These are phyloP conservation scores for Phlyctochytrium planicorne DNA, from an alignment of 192 early-diverging fungal genomes.

Conservation along the genomic window DNA sequence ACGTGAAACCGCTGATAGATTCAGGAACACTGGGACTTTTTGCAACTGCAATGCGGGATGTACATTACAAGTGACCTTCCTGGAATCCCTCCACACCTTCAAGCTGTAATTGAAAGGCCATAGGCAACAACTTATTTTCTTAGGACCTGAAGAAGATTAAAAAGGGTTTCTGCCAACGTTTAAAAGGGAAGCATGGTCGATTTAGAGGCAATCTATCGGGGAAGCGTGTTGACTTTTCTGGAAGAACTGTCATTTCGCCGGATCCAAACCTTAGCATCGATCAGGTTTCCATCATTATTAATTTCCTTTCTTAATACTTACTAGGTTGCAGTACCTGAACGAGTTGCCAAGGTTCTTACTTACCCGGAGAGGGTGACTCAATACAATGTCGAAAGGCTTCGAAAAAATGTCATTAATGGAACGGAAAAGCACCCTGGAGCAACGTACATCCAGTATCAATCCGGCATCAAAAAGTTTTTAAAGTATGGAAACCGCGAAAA, in stretches of 20 bases:
- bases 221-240: slow-evolving; percentile 99
- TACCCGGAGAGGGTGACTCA: slow-evolving; percentile 93
- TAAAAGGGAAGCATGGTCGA: slow-evolving; percentile 99
- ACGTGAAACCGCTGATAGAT: too few species aligned
- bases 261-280: slow-evolving; percentile 99
- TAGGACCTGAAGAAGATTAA: slow-evolving; percentile 60
- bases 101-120: too few species aligned
- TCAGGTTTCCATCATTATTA: slow-evolving; percentile 53
- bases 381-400: slow-evolving; percentile 83
- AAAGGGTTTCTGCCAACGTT: slow-evolving; percentile 88
- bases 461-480: slow-evolving; percentile 56
- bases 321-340: slow-evolving; percentile 83
- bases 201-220: slow-evolving; percentile 98
- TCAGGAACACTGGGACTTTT: slow-evolving; percentile 97
- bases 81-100: slow-evolving; percentile 70
- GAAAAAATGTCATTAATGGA: slow-evolving; percentile 78
- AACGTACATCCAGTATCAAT: slow-evolving; percentile 63
- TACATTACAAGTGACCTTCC: slow-evolving; percentile 96
- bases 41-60: slow-evolving; percentile 91
- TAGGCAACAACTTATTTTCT: background rate
- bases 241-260: slow-evolving; percentile 97
- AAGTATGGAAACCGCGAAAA: slow-evolving; percentile 71
- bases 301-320: slow-evolving; percentile 16
- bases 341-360: slow-evolving; percentile 88
- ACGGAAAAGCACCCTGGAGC: slow-evolving; percentile 91